Evolutionary conservation across 163 green algal species (phyloP).

Genomic region (Volvox carteri): DNA sequence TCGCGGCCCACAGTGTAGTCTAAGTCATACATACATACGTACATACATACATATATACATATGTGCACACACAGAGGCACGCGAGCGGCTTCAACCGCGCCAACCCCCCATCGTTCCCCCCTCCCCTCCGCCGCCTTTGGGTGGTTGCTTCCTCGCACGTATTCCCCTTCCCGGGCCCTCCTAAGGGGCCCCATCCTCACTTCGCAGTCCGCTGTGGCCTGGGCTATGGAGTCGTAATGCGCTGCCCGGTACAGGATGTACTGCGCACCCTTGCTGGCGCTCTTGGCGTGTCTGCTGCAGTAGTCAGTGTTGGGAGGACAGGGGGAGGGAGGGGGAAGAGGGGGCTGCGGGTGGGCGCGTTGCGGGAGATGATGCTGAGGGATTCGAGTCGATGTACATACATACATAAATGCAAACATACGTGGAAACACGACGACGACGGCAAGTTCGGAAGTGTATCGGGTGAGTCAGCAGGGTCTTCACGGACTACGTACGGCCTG

Average conservation of each 20-base stretch:
- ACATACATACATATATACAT: no score
- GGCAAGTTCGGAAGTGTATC: no score
- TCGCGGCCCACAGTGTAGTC: no score
- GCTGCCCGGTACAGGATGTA: constrained; percentile 73
- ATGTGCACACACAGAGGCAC: no score
- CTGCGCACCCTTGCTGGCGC: constrained; percentile 69
- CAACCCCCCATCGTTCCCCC: background rate
- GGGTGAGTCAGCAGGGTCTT: no score
- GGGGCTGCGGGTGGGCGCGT: background rate
- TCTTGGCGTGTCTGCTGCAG: constrained; percentile 61
- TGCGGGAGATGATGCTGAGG: no score
- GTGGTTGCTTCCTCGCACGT: background rate
- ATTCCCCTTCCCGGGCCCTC: background rate
- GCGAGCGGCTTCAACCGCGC: no score
- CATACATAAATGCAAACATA: background rate
- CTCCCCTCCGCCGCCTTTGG: background rate
- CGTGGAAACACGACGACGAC: no score
- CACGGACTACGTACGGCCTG: no score
- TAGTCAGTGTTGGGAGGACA: no score
- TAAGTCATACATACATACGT: no score
- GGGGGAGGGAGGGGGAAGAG: background rate
- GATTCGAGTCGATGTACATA: background rate
- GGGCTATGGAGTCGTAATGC: constrained; percentile 56
- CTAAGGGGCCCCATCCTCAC: no score
- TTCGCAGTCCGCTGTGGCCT: constrained; percentile 69